phyloP scores from a whole-genome alignment of 2,329 filamentous ascomycete species.

The Aspergillus sp. region DNA sequence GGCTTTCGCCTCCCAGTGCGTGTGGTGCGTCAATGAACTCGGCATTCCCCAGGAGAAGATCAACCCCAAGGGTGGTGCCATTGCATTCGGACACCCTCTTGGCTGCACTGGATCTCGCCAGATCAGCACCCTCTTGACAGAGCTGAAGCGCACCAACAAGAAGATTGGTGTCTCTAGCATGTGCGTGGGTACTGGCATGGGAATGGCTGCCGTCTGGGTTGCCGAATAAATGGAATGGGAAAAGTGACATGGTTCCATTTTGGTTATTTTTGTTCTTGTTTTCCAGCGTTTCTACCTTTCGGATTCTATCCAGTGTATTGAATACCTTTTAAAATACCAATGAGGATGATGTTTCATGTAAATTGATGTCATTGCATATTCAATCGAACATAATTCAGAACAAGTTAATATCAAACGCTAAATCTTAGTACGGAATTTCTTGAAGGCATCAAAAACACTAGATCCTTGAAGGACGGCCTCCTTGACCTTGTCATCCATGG shows the following conservation, averaged over 20 bases:
- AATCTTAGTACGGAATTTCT: conserved; percentile 43
- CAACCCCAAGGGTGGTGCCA: conserved; percentile 95
- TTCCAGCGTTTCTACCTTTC: conserved; percentile 6
- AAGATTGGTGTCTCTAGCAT: conserved; percentile 90
- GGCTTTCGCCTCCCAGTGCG: conserved; percentile 90
- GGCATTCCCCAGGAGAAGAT: conserved; percentile 79
- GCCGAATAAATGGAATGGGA: conserved; percentile 61
- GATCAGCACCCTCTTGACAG: conserved; percentile 85
- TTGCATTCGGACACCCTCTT: conserved; percentile 91
- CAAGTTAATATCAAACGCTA: conserved; percentile 2
- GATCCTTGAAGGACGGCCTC: conserved; percentile 60
- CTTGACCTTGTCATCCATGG: conserved; percentile 58
- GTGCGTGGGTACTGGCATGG: conserved; percentile 97
- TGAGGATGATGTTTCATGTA: background rate
- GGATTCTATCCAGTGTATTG: conserved; percentile 10
- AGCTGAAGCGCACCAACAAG: conserved; percentile 77
- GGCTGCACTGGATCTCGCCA: conserved; percentile 93
- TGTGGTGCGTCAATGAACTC: conserved; percentile 89
- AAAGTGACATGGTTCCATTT: conserved; percentile 1
- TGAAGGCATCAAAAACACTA: conserved; percentile 63
- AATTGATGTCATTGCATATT: no score
- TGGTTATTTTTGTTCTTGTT: conserved; percentile 8
- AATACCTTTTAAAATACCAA: conserved; percentile 16
- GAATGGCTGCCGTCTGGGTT: conserved; percentile 95
- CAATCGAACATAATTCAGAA: background rate